These are phyloP conservation scores for Chaetomidium leptoderma DNA, from an alignment of 495 filamentous ascomycete genomes.

Conservation along the genomic window DNA sequence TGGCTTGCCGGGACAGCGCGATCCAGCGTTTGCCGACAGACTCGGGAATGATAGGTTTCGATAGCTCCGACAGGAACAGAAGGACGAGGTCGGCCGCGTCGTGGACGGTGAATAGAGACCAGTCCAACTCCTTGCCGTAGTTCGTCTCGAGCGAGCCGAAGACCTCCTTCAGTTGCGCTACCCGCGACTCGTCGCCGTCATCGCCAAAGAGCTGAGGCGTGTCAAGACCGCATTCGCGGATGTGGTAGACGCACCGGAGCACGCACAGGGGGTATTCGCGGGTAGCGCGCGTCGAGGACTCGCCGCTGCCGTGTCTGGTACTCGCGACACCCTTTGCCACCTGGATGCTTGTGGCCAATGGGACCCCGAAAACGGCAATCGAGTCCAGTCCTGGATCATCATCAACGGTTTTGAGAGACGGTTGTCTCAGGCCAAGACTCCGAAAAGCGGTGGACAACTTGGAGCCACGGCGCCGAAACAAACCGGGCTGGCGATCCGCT, in stretches of 20 bases:
- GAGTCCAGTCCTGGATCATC: slow-evolving; percentile 17
- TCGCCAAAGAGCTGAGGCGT: slow-evolving; percentile 39
- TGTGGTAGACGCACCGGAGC: slow-evolving; percentile 41
- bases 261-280: slow-evolving; percentile 43
- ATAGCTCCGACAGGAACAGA: slow-evolving; percentile 39
- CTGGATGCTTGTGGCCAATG: slow-evolving; percentile 37
- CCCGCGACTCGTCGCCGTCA: slow-evolving; percentile 31
- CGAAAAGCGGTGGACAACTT: slow-evolving; percentile 34
- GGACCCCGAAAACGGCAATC: slow-evolving; percentile 37
- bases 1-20: slow-evolving; percentile 37
- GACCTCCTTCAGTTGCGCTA: slow-evolving; percentile 33
- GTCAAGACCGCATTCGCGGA: slow-evolving; percentile 35
- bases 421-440: slow-evolving; percentile 11
- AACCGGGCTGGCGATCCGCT: background rate
- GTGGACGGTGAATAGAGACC: slow-evolving; percentile 36
- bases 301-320: slow-evolving; percentile 35
- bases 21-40: slow-evolving; percentile 39
- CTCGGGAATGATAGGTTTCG: slow-evolving; percentile 37
- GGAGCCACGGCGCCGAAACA: slow-evolving; percentile 32
- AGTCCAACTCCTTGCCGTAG: slow-evolving; percentile 41
- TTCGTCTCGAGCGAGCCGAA: slow-evolving; percentile 32
- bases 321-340: slow-evolving; percentile 39
- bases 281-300: slow-evolving; percentile 34
- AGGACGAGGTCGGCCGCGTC: slow-evolving; percentile 42
- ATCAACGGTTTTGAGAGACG: slow-evolving; percentile 5